These are phyloP conservation scores for Cercospora sojina DNA, from an alignment of 2,329 filamentous ascomycete species.

Conservation along the genomic window DNA sequence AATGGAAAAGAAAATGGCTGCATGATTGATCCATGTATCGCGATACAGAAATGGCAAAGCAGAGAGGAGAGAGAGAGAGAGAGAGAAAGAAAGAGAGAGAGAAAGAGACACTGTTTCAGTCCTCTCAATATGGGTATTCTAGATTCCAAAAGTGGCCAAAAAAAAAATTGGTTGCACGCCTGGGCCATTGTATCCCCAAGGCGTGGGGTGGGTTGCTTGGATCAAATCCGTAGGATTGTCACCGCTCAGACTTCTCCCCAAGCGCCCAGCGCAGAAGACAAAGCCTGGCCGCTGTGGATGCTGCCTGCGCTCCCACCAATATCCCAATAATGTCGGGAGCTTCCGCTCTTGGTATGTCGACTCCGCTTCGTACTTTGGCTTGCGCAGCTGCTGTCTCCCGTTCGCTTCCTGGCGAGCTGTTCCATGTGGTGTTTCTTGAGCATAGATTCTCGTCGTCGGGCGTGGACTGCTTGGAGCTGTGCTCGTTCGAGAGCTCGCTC, in stretches of 20 bases:
- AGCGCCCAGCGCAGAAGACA: conserved; percentile 57
- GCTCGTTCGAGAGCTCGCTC: conserved; percentile 44
- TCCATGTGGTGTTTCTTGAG: conserved; percentile 45
- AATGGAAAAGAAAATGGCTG: not conserved
- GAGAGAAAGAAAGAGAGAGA: not conserved
- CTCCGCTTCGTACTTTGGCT: conserved; percentile 80
- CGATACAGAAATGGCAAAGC: not conserved
- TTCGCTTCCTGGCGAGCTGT: conserved; percentile 36
- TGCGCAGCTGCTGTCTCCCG: conserved; percentile 66
- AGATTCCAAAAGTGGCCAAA: not conserved
- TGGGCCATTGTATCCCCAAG: too few species aligned
- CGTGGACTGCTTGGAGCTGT: conserved; percentile 23
- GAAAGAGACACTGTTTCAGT: conserved; percentile 2
- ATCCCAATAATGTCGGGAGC: conserved; percentile 88
- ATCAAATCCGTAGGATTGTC: not conserved
- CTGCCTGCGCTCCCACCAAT: conserved; percentile 78
- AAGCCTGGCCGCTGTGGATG: conserved; percentile 47
- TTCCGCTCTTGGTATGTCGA: conserved; percentile 56
- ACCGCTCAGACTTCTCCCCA: conserved; percentile 69
- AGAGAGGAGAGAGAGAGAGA: not conserved
- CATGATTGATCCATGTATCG: too few species aligned
- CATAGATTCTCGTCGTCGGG: conserved; percentile 20
- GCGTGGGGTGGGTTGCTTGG: too few species aligned
- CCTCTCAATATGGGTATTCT: not conserved
- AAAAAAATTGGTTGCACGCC: not conserved